Conservation (phyloP, 2,329 filamentous ascomycete genomes). For the Arachnomyces sp. region DNA sequence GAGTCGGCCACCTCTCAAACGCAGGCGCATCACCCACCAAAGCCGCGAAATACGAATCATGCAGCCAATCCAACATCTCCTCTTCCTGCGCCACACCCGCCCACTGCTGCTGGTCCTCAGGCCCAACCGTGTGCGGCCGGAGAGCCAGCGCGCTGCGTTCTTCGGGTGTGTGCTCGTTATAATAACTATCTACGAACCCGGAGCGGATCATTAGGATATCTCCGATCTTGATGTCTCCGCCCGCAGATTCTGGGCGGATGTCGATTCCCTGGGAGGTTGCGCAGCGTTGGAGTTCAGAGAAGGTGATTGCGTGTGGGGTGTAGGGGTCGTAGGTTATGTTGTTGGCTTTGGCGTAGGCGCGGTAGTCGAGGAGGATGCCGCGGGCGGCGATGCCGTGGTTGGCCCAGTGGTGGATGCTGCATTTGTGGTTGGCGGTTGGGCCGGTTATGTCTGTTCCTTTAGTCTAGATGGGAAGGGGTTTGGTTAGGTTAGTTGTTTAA, state of each 20-base stretch:
- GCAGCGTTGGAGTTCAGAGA: conserved; percentile 50
- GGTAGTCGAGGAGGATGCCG: conserved; percentile 37
- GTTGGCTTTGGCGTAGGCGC: conserved; percentile 42
- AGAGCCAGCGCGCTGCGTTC: conserved; percentile 26
- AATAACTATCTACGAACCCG: conserved; percentile 51
- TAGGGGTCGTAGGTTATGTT: conserved; percentile 47
- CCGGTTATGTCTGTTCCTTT: conserved; percentile 29
- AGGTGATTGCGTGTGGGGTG: conserved; percentile 46
- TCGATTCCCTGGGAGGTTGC: conserved; percentile 55
- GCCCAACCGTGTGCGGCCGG: conserved; percentile 18
- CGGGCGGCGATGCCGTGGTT: conserved; percentile 36
- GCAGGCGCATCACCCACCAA: conserved; percentile 57
- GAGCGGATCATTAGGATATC: conserved; percentile 61
- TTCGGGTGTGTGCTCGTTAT: conserved; percentile 40
- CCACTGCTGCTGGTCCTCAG: conserved; percentile 36
- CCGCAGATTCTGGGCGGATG: conserved; percentile 48
- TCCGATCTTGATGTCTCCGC: conserved; percentile 51
- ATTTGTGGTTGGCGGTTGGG: conserved; percentile 27
- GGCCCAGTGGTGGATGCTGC: conserved; percentile 38
- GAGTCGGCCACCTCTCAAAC: conserved; percentile 57
- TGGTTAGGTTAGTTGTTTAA: no score
- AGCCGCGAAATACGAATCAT: conserved; percentile 61
- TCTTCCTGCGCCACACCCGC: conserved; percentile 48
- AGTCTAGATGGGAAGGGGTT: conserved; percentile 15
- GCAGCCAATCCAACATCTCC: conserved; percentile 57